These are phyloP conservation scores for Aspergillus nidulans DNA, from an alignment of 495 filamentous ascomycete species.

Conservation along the genomic window DNA sequence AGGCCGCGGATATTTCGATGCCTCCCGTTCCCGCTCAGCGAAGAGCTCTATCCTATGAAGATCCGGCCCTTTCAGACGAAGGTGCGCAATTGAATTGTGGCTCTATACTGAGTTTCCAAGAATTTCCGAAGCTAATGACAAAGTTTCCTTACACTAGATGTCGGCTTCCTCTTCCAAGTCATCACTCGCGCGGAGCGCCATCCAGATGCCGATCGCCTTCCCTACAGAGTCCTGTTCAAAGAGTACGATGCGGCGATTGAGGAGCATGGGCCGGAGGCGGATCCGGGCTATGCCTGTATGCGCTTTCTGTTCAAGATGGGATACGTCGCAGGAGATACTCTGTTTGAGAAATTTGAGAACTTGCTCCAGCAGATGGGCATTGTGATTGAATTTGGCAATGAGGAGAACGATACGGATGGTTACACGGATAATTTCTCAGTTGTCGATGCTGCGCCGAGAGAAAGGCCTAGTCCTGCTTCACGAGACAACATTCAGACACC, in stretches of 20 bases:
- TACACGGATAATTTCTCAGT: slow-evolving; percentile 23
- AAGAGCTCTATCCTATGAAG: slow-evolving; percentile 47
- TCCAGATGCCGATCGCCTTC: slow-evolving; percentile 57
- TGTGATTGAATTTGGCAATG: slow-evolving; percentile 54
- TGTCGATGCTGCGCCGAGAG: slow-evolving; percentile 20
- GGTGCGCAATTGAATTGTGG: slow-evolving; percentile 35
- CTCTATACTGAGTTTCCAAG: not conserved
- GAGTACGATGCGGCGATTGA: slow-evolving; percentile 72
- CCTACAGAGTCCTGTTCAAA: slow-evolving; percentile 73
- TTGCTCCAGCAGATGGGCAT: slow-evolving; percentile 63
- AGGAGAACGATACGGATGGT: slow-evolving; percentile 26
- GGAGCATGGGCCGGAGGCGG: slow-evolving; percentile 60
- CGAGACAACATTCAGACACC: slow-evolving; percentile 24
- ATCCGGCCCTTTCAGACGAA: slow-evolving; percentile 56
- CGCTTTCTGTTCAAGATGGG: slow-evolving; percentile 80
- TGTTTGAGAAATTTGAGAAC: slow-evolving; percentile 64
- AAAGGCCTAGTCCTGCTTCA: slow-evolving; percentile 16
- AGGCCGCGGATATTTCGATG: slow-evolving; percentile 55
- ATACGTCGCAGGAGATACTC: slow-evolving; percentile 36
- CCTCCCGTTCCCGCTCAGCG: slow-evolving; percentile 50
- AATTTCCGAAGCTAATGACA: not conserved
- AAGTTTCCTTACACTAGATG: slow-evolving; percentile 49
- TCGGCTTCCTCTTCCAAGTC: slow-evolving; percentile 72
- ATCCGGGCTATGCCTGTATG: slow-evolving; percentile 69
- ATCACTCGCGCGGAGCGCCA: slow-evolving; percentile 64